Evolutionary conservation across 371 early-diverging fungal genomes (phyloP), one percentile per base, ranked within the genome.

Genomic region (Rhizomucor miehei): DNA sequence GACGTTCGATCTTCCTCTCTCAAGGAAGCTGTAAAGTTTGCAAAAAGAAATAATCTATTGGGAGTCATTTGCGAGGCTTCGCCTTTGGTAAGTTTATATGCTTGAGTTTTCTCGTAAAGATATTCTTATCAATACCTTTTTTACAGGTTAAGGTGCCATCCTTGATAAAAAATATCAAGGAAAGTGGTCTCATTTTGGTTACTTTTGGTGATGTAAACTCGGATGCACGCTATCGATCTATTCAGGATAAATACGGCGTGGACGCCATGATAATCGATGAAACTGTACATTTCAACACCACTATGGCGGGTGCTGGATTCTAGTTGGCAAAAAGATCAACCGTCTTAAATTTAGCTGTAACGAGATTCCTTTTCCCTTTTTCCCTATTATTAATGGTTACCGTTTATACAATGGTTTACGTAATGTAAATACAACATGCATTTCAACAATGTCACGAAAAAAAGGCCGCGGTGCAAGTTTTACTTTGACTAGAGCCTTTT

Each of bases 31-130:
- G 80, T 89, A 50, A 78, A 84, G 43, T 88, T 89, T 68, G 79
- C 87, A 3, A 87, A 85, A 60, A 71, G 75, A 49, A 82, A 79
- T 56, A 93, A 95, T 58, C 57, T 95, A 21, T 69, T 97, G 36
- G 97, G 97, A 9, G 68, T 97, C 13, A 84, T 97, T 50, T 93
- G 91, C 61, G 88, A 89, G 50, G 91, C 94, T 6, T 85, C 87
- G 34, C 93, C 92, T 8, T 61, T 94, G 73, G 90, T 90, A 79
- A 56, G 75, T 66, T 3, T 16, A 17, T 6, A 13, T 21, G 17
- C 16, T 48, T 41, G 35, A 39, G 11, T 40, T 13, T 3, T 10
- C 1, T 23, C n/a, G n/a, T n/a, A n/a, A n/a, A n/a, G n/a, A 3
- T 29, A 14, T 8, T 38, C 23, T 47, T 14, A 44, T 17, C 12